A percentile compares a stretch with the other conserved stretches of the same genome.
These are phyloP conservation scores for Trichoderma pleuroti DNA, from an alignment of 2,329 filamentous ascomycete genomes.

Conservation along the genomic window DNA sequence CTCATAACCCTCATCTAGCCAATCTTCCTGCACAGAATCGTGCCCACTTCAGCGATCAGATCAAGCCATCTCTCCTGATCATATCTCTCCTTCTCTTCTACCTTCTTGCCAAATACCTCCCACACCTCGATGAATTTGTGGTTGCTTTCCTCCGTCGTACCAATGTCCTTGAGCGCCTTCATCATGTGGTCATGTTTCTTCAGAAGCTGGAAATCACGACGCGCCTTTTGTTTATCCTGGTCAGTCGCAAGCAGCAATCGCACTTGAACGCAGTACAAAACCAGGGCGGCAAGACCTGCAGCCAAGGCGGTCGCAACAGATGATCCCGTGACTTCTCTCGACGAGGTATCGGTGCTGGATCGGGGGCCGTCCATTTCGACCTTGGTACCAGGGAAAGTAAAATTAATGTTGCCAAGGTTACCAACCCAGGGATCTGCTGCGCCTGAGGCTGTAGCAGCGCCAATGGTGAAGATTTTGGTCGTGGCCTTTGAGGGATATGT, in stretches of 20 bases:
- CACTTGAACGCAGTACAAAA: conserved; percentile 29
- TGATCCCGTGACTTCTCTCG: conserved; percentile 22
- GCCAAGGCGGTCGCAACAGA: conserved; percentile 33
- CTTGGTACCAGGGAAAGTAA: conserved; percentile 31
- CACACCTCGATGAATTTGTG: conserved; percentile 29
- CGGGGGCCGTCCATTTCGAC: conserved; percentile 21
- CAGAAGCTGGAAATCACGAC: conserved; percentile 12
- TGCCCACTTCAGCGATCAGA: conserved; percentile 20
- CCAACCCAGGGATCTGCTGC: conserved; percentile 22
- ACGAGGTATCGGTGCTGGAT: background rate
- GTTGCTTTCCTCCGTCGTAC: conserved; percentile 23
- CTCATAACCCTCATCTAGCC: background rate
- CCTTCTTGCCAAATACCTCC: conserved; percentile 25
- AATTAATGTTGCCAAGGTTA: conserved; percentile 27
- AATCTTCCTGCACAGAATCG: conserved; percentile 18
- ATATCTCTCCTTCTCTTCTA: conserved; percentile 21
- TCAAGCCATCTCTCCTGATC: conserved; percentile 20
- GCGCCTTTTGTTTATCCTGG: conserved; percentile 22
- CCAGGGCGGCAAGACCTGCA: conserved; percentile 30
- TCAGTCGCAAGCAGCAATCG: conserved; percentile 18
- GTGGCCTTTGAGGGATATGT: conserved; percentile 23
- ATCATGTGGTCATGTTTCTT: conserved; percentile 24
- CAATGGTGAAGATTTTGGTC: conserved; percentile 29
- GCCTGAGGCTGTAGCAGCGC: conserved; percentile 24
- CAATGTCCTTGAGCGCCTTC: conserved; percentile 22